These are phyloP conservation scores for Aspergillus sparsus DNA, from an alignment of 495 filamentous ascomycete species.

Conservation along the genomic window DNA sequence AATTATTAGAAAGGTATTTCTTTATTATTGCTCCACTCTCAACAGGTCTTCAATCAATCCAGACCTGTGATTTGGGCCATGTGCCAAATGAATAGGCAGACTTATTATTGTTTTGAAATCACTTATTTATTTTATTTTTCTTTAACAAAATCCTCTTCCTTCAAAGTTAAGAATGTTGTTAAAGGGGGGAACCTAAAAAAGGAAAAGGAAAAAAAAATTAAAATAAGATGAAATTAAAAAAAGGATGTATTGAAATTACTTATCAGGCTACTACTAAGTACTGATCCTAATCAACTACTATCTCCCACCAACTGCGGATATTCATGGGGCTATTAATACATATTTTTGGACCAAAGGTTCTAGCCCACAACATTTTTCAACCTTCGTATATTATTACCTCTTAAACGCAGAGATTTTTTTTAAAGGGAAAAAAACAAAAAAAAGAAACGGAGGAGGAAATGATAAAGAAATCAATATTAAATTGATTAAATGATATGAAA, in stretches of 20 bases:
- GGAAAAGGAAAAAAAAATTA: background rate
- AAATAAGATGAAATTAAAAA: background rate
- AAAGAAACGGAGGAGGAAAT: background rate
- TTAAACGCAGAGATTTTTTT: background rate
- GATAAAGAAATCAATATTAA: background rate
- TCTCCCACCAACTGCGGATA: background rate
- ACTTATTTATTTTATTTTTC: background rate
- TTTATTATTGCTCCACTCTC: slow-evolving; percentile 7
- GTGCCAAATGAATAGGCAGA: slow-evolving; percentile 17
- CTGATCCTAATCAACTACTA: background rate
- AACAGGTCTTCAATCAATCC: slow-evolving; percentile 5
- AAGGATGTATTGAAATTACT: background rate
- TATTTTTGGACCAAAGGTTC: slow-evolving; percentile 6
- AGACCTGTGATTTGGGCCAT: slow-evolving; percentile 20
- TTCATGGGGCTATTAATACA: slow-evolving; percentile 2
- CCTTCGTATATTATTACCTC: background rate
- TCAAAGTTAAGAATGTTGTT: background rate
- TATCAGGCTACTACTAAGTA: background rate
- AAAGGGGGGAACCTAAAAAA: background rate
- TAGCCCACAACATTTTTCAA: slow-evolving; percentile 4
- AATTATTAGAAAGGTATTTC: background rate
- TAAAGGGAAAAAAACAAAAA: background rate
- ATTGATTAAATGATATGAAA: background rate
- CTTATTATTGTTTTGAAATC: background rate
- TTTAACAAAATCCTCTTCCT: background rate